phyloP scores from a whole-genome alignment of 1,139 yeast genomes.

The Waltiozyma sp. region DNA sequence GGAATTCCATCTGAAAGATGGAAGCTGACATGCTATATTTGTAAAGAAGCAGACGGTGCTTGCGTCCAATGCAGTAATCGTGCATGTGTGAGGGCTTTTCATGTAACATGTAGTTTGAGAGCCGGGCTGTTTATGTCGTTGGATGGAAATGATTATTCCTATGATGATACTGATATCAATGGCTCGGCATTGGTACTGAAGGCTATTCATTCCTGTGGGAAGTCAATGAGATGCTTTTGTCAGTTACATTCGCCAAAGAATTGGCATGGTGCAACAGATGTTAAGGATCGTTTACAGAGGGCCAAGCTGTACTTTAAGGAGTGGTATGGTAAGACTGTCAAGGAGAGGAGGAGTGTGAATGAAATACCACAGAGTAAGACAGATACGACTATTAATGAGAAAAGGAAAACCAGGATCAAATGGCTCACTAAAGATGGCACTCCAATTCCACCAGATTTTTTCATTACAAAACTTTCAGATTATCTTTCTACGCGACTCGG shows the following conservation, averaged over 20 bases:
- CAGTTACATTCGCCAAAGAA: slow-evolving; percentile 58
- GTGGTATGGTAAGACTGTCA: background rate
- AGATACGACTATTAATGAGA: too few relatives aligned
- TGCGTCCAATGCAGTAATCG: slow-evolving; percentile 84
- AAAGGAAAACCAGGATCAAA: slow-evolving; percentile 14
- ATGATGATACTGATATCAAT: slow-evolving; percentile 50
- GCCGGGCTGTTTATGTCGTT: slow-evolving; percentile 59
- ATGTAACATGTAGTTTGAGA: slow-evolving; percentile 85
- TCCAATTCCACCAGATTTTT: slow-evolving; percentile 60
- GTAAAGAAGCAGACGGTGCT: slow-evolving; percentile 73
- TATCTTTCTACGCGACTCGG: slow-evolving; percentile 13
- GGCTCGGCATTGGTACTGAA: background rate
- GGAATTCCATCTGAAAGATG: slow-evolving; percentile 70
- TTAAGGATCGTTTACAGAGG: slow-evolving; percentile 34
- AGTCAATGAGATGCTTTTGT: slow-evolving; percentile 57
- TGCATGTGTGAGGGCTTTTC: slow-evolving; percentile 79
- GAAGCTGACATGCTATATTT: slow-evolving; percentile 76
- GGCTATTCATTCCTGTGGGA: background rate
- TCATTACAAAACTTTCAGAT: slow-evolving; percentile 36
- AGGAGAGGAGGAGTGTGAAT: background rate
- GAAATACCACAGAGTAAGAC: too few relatives aligned
- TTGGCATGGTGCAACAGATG: background rate
- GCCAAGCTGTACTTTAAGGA: background rate
- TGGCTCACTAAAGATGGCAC: slow-evolving; percentile 69
- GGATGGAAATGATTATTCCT: slow-evolving; percentile 52